Conservation (phyloP, 2,329 filamentous ascomycete species). For the Microdochium paspali region DNA sequence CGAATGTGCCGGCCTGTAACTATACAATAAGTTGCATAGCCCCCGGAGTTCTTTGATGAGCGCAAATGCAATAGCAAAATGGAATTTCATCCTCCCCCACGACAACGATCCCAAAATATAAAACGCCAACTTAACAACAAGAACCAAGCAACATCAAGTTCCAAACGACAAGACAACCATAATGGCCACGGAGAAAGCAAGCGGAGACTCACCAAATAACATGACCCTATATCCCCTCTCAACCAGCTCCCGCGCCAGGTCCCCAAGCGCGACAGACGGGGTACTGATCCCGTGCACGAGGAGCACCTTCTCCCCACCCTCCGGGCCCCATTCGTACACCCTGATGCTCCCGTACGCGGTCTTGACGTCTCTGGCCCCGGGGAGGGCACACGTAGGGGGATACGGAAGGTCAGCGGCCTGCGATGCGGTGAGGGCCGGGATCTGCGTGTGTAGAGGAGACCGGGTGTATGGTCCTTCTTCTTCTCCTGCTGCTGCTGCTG, state of each 20-base stretch:
- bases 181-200: conserved; percentile 10
- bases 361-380: conserved; percentile 57
- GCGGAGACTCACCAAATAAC: conserved; percentile 59
- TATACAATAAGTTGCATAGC: too few relatives aligned
- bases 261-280: conserved; percentile 59
- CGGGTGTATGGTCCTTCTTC: too few relatives aligned
- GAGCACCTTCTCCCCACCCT: conserved; percentile 60
- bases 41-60: too few relatives aligned
- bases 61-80: too few relatives aligned
- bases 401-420: conserved; percentile 41
- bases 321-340: conserved; percentile 75
- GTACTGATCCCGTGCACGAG: conserved; percentile 77
- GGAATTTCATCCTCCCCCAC: too few relatives aligned
- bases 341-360: conserved; percentile 63
- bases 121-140: neutral
- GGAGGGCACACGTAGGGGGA: conserved; percentile 55
- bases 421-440: neutral
- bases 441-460: neutral
- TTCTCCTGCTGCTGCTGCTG: too few relatives aligned
- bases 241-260: conserved; percentile 56
- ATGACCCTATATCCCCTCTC: conserved; percentile 64
- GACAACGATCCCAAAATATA: too few relatives aligned
- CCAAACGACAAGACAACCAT: conserved; percentile 6
- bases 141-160: neutral
- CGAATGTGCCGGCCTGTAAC: too few relatives aligned